Percentiles rank a stretch among this genome's conserved stretches.
These are phyloP conservation scores for Peniophora sp. DNA, from an alignment of 1,284 basidiomycete species.

Conservation along the genomic window DNA sequence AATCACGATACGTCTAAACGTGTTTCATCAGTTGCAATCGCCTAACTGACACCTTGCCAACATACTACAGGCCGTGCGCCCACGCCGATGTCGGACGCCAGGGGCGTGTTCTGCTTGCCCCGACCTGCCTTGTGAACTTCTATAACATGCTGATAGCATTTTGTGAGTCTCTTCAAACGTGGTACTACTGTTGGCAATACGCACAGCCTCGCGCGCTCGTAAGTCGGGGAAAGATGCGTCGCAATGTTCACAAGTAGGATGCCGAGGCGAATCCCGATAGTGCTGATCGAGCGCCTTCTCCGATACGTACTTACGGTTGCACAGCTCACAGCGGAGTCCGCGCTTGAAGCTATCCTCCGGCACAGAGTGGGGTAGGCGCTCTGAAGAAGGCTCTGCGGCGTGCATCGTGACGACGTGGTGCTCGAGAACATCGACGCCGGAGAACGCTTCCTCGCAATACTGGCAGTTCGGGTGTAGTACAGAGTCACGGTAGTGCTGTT, in stretches of 20 bases:
- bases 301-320: slow-evolving; percentile 20
- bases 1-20: too few species aligned
- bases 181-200: background rate
- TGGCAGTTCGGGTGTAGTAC: slow-evolving; percentile 10
- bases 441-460: slow-evolving; percentile 10
- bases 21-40: too few species aligned
- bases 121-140: background rate
- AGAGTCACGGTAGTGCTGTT: slow-evolving; percentile 10
- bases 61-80: background rate
- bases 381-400: background rate
- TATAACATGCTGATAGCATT: background rate
- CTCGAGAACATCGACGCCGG: slow-evolving; percentile 1
- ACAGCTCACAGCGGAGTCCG: slow-evolving; percentile 24
- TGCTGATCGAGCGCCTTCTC: slow-evolving; percentile 29
- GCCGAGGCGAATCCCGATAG: slow-evolving; percentile 30
- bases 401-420: background rate
- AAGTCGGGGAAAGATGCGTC: slow-evolving; percentile 16
- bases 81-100: background rate
- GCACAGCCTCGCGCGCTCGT: slow-evolving; percentile 3
- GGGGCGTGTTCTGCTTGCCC: too few species aligned
- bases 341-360: slow-evolving; percentile 20
- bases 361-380: background rate
- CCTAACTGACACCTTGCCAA: too few species aligned
- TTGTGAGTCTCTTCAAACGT: background rate
- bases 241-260: slow-evolving; percentile 33